These are phyloP conservation scores for Geotrichum aggregatum DNA, from an alignment of 1,139 yeast genomes.

Conservation along the genomic window DNA sequence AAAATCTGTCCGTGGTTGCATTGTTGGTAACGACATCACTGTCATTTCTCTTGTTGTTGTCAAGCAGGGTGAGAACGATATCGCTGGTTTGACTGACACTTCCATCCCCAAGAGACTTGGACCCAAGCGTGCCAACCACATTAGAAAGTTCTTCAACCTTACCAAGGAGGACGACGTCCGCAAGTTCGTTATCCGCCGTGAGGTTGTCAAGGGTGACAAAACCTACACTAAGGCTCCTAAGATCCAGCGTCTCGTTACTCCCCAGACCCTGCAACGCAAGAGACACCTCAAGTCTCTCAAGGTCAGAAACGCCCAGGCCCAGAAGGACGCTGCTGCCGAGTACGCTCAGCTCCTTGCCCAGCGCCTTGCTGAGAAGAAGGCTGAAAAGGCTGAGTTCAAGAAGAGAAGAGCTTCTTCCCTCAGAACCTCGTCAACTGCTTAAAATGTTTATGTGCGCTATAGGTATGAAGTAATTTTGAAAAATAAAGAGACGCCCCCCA, in stretches of 20 bases:
- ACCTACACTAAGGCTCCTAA: slow-evolving; percentile 99
- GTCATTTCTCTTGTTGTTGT: slow-evolving; percentile 89
- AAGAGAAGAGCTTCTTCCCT: slow-evolving; percentile 99
- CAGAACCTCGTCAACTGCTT: slow-evolving; percentile 45
- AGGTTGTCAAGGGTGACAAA: slow-evolving; percentile 96
- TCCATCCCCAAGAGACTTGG: slow-evolving; percentile 98
- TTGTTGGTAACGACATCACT: slow-evolving; percentile 95
- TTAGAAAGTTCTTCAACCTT: slow-evolving; percentile 98
- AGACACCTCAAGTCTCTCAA: slow-evolving; percentile 92
- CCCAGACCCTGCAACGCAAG: slow-evolving; percentile 99
- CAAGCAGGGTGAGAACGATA: slow-evolving; percentile 96
- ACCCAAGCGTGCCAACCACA: slow-evolving; percentile 99
- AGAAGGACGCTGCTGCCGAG: slow-evolving; percentile 99
- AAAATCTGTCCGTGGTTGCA: slow-evolving; percentile 99
- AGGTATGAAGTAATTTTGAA: slow-evolving; percentile 7
- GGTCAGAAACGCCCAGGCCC: slow-evolving; percentile 95
- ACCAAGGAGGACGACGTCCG: slow-evolving; percentile 95
- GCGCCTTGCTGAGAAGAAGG: slow-evolving; percentile 96
- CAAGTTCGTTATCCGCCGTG: slow-evolving; percentile 97
- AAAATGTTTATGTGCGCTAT: slow-evolving; percentile 3
- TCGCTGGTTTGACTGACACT: slow-evolving; percentile 91
- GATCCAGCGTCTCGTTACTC: slow-evolving; percentile 99
- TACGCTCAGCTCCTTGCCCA: slow-evolving; percentile 98
- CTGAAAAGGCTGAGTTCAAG: slow-evolving; percentile 95
- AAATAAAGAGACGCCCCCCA: neutral